A percentile compares a stretch with the other conserved stretches of the same genome.
phyloP scores from a whole-genome alignment of 352 stramenopile species.

The Ophiocytium majus region DNA sequence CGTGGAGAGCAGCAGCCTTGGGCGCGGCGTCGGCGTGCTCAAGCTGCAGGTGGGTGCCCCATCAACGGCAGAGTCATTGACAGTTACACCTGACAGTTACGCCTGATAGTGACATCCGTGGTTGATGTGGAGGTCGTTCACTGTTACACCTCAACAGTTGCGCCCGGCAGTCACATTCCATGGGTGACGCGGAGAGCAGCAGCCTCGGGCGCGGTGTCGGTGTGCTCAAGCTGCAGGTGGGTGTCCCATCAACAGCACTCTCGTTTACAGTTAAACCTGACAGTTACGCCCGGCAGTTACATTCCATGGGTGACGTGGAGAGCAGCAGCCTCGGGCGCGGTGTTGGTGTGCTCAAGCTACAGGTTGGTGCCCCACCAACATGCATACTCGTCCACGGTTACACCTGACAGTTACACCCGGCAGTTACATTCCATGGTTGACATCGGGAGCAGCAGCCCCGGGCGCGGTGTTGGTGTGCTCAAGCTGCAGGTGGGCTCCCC shows the following conservation, averaged over 20 bases:
- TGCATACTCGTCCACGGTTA: background rate
- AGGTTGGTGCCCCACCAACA: background rate
- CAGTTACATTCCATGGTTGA: too few species aligned
- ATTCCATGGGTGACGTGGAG: too few species aligned
- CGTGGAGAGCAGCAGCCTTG: conserved; percentile 28
- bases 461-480: conserved; percentile 49
- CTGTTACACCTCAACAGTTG: too few species aligned
- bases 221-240: conserved; percentile 51
- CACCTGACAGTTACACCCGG: too few species aligned
- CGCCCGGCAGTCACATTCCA: too few species aligned
- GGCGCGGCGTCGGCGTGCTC: conserved; percentile 50
- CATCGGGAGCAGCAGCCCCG: conserved; percentile 22
- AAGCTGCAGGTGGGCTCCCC: conserved; percentile 38
- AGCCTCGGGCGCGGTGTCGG: conserved; percentile 48
- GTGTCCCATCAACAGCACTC: too few species aligned
- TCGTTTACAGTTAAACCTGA: too few species aligned
- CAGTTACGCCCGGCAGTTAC: too few species aligned
- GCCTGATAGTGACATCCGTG: too few species aligned
- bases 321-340: conserved; percentile 39
- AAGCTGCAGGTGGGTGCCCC: conserved; percentile 37
- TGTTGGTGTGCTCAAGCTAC: conserved; percentile 54
- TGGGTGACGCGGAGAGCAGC: background rate
- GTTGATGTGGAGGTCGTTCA: too few species aligned
- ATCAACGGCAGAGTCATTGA: background rate
- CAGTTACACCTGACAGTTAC: too few species aligned